Percentiles rank a stretch among this genome's conserved stretches.
Evolutionary conservation across 169 alveolate genomes (phyloP).

Genomic region (Pseudocohnilembus persalinus): DNA sequence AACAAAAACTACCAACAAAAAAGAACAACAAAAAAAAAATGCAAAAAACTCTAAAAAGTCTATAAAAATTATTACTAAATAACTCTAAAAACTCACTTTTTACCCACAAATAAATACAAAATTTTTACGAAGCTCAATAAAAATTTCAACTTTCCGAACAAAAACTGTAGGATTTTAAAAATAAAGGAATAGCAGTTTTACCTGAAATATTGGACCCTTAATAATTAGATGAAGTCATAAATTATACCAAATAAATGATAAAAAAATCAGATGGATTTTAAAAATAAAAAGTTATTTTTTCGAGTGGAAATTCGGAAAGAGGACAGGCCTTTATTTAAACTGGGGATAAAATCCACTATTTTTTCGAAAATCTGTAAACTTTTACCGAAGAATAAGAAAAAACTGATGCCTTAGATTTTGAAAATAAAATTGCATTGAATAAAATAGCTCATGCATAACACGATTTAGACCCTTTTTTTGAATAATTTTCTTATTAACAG

Average conservation of each 20-base stretch:
- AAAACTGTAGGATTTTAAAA: not conserved
- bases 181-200: not conserved
- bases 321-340: constrained; percentile 57
- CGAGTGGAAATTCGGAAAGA: constrained; percentile 27
- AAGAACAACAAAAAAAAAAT: too few species aligned
- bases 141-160: not conserved
- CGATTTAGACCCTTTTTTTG: constrained; percentile 68
- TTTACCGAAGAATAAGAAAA: constrained; percentile 55
- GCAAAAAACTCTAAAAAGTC: too few species aligned
- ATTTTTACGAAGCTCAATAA: not conserved
- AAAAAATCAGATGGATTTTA: not conserved
- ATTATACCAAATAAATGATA: constrained; percentile 1
- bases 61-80: too few species aligned
- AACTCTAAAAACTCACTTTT: too few species aligned
- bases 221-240: constrained; percentile 3
- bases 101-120: too few species aligned
- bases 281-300: constrained; percentile 18
- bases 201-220: not conserved
- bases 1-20: too few species aligned
- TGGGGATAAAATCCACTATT: constrained; percentile 62
- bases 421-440: constrained; percentile 52
- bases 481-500: constrained; percentile 52
- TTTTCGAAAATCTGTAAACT: constrained; percentile 66
- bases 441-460: constrained; percentile 80
- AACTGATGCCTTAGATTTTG: constrained; percentile 33